Evolutionary conservation across 192 early-diverging fungal species (phyloP).

Genomic region (Backusella tuberculispora): DNA sequence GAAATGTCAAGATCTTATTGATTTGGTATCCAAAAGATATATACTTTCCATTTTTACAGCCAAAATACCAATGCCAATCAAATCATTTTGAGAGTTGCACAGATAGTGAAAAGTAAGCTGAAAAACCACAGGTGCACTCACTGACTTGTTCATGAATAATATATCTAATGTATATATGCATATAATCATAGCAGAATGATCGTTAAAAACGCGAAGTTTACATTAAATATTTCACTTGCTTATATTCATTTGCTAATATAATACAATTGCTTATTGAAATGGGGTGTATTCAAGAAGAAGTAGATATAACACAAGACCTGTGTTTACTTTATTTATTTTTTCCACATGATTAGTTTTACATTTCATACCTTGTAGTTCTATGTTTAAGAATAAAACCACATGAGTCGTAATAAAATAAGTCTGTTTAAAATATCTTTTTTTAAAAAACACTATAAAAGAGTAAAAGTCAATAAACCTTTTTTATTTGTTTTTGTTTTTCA

Average conservation of each 20-base stretch:
- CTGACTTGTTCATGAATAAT: no score
- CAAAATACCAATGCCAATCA: neutral
- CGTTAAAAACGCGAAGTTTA: no score
- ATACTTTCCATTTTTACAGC: neutral
- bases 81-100: neutral
- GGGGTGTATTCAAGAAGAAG: neutral
- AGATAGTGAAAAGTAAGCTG: slow-evolving; percentile 2
- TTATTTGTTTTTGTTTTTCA: neutral
- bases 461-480: neutral
- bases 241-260: no score
- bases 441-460: neutral
- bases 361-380: neutral
- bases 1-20: neutral
- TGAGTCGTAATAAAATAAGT: no score
- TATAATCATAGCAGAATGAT: neutral
- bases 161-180: neutral
- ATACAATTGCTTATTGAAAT: neutral
- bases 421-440: neutral
- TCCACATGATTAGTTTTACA: neutral
- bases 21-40: no score
- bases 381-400: neutral
- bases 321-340: neutral
- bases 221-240: no score
- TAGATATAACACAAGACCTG: neutral
- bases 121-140: neutral